phyloP scores from a whole-genome alignment of 2,329 filamentous ascomycete genomes.

The Pleurostoma richardsiae region DNA sequence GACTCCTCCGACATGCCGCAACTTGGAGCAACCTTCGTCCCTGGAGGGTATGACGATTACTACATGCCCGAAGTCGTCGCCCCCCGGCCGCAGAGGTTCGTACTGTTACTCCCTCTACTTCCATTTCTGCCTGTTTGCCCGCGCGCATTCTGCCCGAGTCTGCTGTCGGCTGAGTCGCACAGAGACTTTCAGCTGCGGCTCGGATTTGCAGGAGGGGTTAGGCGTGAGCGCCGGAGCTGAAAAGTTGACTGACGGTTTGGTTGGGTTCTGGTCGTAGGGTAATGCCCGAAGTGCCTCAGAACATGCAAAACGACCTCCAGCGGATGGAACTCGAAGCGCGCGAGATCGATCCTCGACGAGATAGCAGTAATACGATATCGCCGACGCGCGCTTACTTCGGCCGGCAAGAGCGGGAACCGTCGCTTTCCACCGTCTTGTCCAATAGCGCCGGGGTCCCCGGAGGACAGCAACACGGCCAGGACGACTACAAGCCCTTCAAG shows the following conservation, averaged over 20 bases:
- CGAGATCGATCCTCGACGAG: conserved; percentile 34
- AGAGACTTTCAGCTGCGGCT: neutral
- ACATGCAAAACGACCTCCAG: conserved; percentile 92
- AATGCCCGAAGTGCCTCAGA: conserved; percentile 92
- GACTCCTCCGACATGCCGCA: conserved; percentile 35
- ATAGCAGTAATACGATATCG: conserved; percentile 20
- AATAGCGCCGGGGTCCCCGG: conserved; percentile 17
- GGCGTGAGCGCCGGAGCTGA: conserved; percentile 11
- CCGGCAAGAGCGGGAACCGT: conserved; percentile 37
- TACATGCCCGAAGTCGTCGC: conserved; percentile 57
- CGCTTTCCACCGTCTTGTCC: conserved; percentile 32
- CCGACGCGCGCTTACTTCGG: conserved; percentile 17
- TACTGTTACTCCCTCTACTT: conserved; percentile 8
- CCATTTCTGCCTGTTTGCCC: too few species aligned
- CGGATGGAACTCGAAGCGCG: conserved; percentile 79
- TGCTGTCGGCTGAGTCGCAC: too few species aligned
- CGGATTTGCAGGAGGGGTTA: neutral
- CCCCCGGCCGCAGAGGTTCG: conserved; percentile 53
- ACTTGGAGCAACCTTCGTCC: conserved; percentile 54
- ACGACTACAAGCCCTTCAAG: conserved; percentile 37
- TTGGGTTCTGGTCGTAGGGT: conserved; percentile 52
- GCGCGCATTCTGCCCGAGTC: too few species aligned
- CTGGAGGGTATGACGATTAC: conserved; percentile 54
- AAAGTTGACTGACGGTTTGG: conserved; percentile 27
- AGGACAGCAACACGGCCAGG: conserved; percentile 11